These are phyloP conservation scores for Salvia hispanica DNA, from an alignment of 257 asterid species.

Conservation along the genomic window DNA sequence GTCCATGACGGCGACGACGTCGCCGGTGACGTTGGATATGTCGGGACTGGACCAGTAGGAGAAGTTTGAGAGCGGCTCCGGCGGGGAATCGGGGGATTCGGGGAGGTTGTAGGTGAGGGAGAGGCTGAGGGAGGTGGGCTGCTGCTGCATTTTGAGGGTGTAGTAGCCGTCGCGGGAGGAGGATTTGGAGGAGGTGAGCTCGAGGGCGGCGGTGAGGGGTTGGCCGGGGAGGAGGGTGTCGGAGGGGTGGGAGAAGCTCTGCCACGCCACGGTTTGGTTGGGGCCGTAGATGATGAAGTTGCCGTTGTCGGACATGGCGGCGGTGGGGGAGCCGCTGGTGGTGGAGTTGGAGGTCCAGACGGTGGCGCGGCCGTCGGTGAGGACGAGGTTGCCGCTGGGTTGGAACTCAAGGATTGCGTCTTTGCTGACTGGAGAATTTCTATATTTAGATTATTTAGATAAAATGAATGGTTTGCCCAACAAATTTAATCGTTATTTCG, in stretches of 20 bases:
- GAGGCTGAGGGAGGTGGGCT: slow-evolving; percentile 68
- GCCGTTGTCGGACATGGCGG: slow-evolving; percentile 69
- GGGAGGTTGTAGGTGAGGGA: slow-evolving; percentile 71
- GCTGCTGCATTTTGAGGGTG: slow-evolving; percentile 80
- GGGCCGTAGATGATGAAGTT: slow-evolving; percentile 62
- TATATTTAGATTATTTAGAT: slow-evolving; percentile 69
- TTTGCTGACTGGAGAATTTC: slow-evolving; percentile 79
- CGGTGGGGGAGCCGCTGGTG: slow-evolving; percentile 45
- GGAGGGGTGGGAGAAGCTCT: slow-evolving; percentile 80
- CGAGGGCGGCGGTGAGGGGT: slow-evolving; percentile 52
- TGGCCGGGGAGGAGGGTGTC: slow-evolving; percentile 91
- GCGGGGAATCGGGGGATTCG: slow-evolving; percentile 32
- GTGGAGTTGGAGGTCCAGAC: slow-evolving; percentile 87
- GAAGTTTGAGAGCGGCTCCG: slow-evolving; percentile 50
- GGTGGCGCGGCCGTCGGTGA: slow-evolving; percentile 47
- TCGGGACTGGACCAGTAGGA: slow-evolving; percentile 90
- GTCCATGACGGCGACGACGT: slow-evolving; percentile 65
- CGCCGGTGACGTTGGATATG: slow-evolving; percentile 76
- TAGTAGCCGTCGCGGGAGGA: slow-evolving; percentile 66
- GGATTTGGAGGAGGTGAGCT: slow-evolving; percentile 59
- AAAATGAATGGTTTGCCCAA: slow-evolving; percentile 60
- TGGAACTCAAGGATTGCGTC: slow-evolving; percentile 70
- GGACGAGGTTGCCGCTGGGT: slow-evolving; percentile 61
- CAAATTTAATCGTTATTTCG: not conserved
- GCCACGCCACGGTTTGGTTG: slow-evolving; percentile 52